Conservation (phyloP, 176 grass and related monocot genomes). For the Hordeum vulgare region DNA sequence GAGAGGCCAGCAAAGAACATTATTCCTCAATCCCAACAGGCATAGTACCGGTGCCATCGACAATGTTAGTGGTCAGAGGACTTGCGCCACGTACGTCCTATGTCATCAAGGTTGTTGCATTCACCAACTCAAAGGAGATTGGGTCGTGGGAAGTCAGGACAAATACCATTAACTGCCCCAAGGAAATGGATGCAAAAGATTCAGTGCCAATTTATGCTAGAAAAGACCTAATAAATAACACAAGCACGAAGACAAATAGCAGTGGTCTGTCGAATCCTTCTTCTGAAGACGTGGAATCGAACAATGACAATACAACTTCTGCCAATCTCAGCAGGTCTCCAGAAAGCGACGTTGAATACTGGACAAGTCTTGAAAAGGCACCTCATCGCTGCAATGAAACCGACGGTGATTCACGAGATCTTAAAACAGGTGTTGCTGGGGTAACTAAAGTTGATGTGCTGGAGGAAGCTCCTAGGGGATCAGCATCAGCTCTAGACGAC, state of each 20-base stretch:
- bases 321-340: neutral
- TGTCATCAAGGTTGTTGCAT: constrained; percentile 11
- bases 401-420: neutral
- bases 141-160: neutral
- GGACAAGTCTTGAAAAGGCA: neutral
- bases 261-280: neutral
- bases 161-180: neutral
- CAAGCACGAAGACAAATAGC: neutral
- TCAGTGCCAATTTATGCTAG: neutral
- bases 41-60: neutral
- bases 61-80: neutral
- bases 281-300: neutral
- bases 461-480: constrained; percentile 30
- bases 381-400: neutral
- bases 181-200: neutral
- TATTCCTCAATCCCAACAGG: neutral
- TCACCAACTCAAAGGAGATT: neutral
- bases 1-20: neutral
- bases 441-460: constrained; percentile 5
- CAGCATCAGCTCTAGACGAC: constrained; percentile 37
- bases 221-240: neutral
- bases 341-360: neutral
- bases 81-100: neutral
- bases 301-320: neutral
- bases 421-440: neutral